Base-by-base conservation (phyloP, 1,139 yeast species). In the Yamadazyma mexicana region DNA sequence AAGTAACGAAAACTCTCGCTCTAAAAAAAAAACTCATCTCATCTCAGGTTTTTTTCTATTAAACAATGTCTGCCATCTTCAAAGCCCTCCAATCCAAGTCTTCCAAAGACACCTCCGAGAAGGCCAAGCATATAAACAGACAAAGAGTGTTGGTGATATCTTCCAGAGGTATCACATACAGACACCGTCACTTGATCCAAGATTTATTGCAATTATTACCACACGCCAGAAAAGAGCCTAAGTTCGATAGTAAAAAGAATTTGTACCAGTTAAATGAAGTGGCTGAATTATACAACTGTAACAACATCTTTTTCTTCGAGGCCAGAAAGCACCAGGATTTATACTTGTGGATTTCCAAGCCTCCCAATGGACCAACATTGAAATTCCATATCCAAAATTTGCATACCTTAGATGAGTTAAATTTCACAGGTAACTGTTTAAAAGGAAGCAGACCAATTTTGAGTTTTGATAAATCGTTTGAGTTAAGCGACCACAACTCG, bases 341-440 rank as follows among this genome's bases (percentile, higher is more conserved):
- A 58, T 92, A 94, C 63, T 66, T 92, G 62, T 92, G 98, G 97
- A 65, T 92, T 50, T 78, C 96, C 31, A 91, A 92, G 66, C 95
- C 98, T 20, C 98, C 98, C 35, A 92, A 92, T 61, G 99, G 99
- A 1, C 99, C 99, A 42, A 91, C 98, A 18, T 73, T 87, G 57
- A 92, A 94, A 66, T 91, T 92, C 64, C 95, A 86, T 61, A 77
- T 92, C 45, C 97, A 92, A 65, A 94, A 92, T 65, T 74, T 92
- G 67, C 98, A 94, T 64, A 92, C 98, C 31, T 82, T 89, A 73
- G 96, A 91, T 59, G 99, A 92, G 64, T 75, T 92, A 51, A 89
- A 94, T 63, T 92, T 92, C 67, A 89, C 95, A 12, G 98, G 99
- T 35, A 92, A 92, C 69, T 89, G 97, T 58, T 73, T 92, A 49